Percentiles rank a stretch among this genome's conserved stretches.
Conservation (phyloP, 345 rosid genomes). For the Camelina sativa region DNA sequence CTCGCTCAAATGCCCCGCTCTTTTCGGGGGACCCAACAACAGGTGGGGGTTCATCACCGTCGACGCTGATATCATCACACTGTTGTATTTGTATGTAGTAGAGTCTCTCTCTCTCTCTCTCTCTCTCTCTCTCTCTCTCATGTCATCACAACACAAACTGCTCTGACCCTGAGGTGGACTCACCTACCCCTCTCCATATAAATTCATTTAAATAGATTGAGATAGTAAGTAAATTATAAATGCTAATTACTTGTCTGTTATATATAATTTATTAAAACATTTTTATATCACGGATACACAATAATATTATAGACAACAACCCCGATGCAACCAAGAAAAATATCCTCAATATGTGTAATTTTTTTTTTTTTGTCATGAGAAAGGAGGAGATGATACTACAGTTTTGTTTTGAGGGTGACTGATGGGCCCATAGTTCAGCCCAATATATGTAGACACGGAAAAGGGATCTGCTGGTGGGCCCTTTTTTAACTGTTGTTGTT, state of each 20-base stretch:
- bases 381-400: not conserved
- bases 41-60: constrained; percentile 2
- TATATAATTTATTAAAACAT: too few species aligned
- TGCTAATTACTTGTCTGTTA: too few species aligned
- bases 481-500: not conserved
- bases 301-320: too few species aligned
- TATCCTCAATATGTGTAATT: not conserved
- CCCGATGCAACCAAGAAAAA: too few species aligned
- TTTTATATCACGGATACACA: too few species aligned
- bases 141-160: not conserved
- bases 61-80: constrained; percentile 16
- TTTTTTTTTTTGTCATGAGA: too few species aligned
- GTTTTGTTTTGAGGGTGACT: constrained; percentile 5
- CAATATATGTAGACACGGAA: constrained; percentile 20
- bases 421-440: constrained; percentile 25
- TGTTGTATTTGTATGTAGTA: not conserved
- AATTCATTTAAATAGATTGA: too few species aligned
- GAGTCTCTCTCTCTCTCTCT: too few species aligned
- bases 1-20: not conserved
- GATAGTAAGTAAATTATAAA: too few species aligned
- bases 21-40: constrained; percentile 16
- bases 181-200: not conserved
- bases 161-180: not conserved
- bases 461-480: constrained; percentile 5
- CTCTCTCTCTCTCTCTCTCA: too few species aligned